phyloP scores from a whole-genome alignment of 192 early-diverging fungal species.

The Backusella luteola region DNA sequence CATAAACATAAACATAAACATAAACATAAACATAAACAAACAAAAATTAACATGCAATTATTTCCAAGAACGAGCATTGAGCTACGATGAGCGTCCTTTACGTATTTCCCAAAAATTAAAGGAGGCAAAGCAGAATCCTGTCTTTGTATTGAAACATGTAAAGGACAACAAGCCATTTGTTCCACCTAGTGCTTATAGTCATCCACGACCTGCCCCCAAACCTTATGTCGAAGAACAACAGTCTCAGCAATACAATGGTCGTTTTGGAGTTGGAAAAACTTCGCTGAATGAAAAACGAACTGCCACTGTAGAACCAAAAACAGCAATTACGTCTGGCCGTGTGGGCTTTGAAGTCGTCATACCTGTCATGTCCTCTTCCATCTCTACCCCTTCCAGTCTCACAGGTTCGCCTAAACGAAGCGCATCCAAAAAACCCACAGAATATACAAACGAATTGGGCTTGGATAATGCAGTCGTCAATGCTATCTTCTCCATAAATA shows the following conservation, averaged over 20 bases:
- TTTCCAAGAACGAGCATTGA: slow-evolving; percentile 60
- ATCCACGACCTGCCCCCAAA: not conserved
- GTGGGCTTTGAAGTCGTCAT: slow-evolving; percentile 28
- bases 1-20: not conserved
- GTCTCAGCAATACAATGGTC: slow-evolving; percentile 3
- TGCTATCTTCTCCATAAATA: slow-evolving; percentile 35
- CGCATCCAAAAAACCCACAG: not conserved
- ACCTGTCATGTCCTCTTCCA: slow-evolving; percentile 34
- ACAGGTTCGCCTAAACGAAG: not conserved
- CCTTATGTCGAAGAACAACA: not conserved
- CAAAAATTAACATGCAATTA: not conserved
- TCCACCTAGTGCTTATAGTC: slow-evolving; percentile 18
- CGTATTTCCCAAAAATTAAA: slow-evolving; percentile 71
- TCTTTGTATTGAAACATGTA: slow-evolving; percentile 76
- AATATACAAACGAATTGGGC: slow-evolving; percentile 26
- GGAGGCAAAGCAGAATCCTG: slow-evolving; percentile 65
- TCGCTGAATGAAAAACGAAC: slow-evolving; percentile 7
- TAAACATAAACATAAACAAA: not conserved
- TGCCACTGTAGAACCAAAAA: slow-evolving; percentile 11
- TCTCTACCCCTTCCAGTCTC: slow-evolving; percentile 20
- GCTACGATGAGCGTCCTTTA: slow-evolving; percentile 78
- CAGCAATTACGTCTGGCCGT: slow-evolving; percentile 24
- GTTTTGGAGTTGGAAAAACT: slow-evolving; percentile 5
- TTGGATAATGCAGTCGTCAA: slow-evolving; percentile 31
- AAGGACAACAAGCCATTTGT: slow-evolving; percentile 59